Evolutionary conservation across 1,284 basidiomycete species (phyloP), one percentile per base, ranked within the genome.

Genomic region (Stygiomarasmius scandens): DNA sequence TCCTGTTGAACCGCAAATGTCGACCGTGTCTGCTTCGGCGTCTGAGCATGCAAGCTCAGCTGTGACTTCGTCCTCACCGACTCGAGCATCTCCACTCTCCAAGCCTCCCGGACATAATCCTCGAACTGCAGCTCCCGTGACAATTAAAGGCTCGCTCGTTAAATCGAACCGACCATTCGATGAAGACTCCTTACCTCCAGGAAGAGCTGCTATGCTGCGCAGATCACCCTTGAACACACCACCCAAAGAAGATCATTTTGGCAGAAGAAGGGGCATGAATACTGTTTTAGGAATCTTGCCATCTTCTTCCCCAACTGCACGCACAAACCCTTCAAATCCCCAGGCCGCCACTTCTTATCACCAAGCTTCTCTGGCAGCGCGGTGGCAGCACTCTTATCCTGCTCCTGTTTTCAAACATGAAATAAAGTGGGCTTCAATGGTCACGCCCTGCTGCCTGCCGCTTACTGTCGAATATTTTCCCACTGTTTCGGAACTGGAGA

Each of bases 381-480:
- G 93, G 19, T 95, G 95, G 95, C 90, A 96, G 67, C 94, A 97
- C 68, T 81, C 92, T 55, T 90, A 93, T 66, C 90, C 95, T 0
- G 82, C 82, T 8, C 83, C 87, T 3, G 71, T 83, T n/a, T 88
- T 85, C 67, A 92, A 93, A 67, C 89, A 96, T 65, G 87, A 93
- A 29, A 87, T 96, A 73, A 98, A 98, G 69, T 99, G 96, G 96
- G 86, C 86, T 61, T 89, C 89, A 14, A 86, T 95, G 71, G 82
- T 89, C 48, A 90, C 89, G 0, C 93, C 94, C 0, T 84, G 85
- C 4, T 98, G 93, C 69, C 79, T 99, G 8, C 96, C 96, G 1
- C 80, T 99, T 48, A 96, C 96, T 0, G 92, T 93, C n/a, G 93
- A 96, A 66, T 87, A 92, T 67, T 88, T 95, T 65, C 95, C 95